Conservation (phyloP, 176 grass and related monocot species). For the Microstegium vimineum region DNA sequence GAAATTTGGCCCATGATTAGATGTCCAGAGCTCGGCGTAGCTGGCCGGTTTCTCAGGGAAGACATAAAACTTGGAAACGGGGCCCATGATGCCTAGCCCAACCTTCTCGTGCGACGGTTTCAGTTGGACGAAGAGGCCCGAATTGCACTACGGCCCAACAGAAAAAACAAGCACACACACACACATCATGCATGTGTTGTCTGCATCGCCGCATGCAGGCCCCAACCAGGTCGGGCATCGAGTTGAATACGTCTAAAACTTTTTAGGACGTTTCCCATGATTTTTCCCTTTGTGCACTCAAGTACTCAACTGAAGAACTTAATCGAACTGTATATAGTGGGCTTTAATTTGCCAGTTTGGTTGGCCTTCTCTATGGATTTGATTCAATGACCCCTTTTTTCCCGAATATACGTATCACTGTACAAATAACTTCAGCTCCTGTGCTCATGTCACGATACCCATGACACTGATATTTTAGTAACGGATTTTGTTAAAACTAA, state of each 20-base stretch:
- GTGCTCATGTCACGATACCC: neutral
- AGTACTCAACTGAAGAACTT: neutral
- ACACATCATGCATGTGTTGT: no score
- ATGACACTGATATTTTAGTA: neutral
- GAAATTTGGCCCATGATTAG: no score
- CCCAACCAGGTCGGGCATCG: neutral
- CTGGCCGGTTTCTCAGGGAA: no score
- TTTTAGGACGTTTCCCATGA: neutral
- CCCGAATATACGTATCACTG: neutral
- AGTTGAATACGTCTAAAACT: neutral
- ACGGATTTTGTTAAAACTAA: neutral
- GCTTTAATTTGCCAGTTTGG: neutral
- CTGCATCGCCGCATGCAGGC: no score
- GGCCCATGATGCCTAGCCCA: neutral
- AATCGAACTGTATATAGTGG: neutral
- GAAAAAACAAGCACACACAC: no score
- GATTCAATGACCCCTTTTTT: neutral
- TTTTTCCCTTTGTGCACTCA: neutral
- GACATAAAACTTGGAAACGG: no score
- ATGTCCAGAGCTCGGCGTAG: no score
- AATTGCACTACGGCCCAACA: no score
- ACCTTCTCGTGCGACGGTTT: neutral
- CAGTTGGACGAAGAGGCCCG: neutral
- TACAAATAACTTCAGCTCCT: neutral
- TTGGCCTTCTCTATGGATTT: neutral